phyloP scores from a whole-genome alignment of 2,329 filamentous ascomycete species.

The Eutypella sp. region DNA sequence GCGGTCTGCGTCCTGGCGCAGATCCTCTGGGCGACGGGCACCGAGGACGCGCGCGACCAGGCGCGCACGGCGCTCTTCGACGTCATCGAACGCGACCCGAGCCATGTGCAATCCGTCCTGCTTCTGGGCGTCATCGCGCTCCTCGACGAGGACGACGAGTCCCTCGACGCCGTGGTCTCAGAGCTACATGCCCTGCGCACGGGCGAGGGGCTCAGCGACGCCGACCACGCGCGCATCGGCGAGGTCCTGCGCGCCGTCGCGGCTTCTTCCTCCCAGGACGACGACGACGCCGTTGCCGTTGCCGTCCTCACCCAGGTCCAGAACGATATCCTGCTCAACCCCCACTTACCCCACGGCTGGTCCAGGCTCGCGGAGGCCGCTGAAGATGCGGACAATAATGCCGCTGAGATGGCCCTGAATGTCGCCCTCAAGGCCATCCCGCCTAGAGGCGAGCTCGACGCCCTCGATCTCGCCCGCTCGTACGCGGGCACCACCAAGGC shows the following conservation, averaged over 20 bases:
- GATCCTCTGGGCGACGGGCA: slow-evolving; percentile 87
- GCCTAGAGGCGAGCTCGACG: slow-evolving; percentile 62
- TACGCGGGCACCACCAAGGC: slow-evolving; percentile 69
- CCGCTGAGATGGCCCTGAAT: slow-evolving; percentile 72
- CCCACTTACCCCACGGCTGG: slow-evolving; percentile 78
- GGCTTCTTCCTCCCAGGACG: slow-evolving; percentile 47
- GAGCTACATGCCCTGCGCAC: slow-evolving; percentile 72
- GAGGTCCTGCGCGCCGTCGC: slow-evolving; percentile 73
- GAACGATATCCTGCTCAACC: slow-evolving; percentile 74
- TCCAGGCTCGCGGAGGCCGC: slow-evolving; percentile 59
- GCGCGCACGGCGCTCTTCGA: slow-evolving; percentile 77
- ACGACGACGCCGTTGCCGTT: slow-evolving; percentile 42
- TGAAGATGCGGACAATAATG: slow-evolving; percentile 41
- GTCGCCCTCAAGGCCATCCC: slow-evolving; percentile 73
- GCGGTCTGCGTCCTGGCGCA: slow-evolving; percentile 84
- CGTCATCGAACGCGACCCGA: slow-evolving; percentile 66
- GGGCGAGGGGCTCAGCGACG: slow-evolving; percentile 54
- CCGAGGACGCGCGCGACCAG: slow-evolving; percentile 65
- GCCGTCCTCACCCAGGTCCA: slow-evolving; percentile 61
- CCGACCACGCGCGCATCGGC: slow-evolving; percentile 65
- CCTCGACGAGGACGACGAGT: slow-evolving; percentile 73
- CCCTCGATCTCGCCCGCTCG: slow-evolving; percentile 65
- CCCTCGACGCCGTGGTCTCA: slow-evolving; percentile 71
- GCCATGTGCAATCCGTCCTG: slow-evolving; percentile 74
- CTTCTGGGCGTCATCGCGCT: slow-evolving; percentile 81